phyloP scores from a whole-genome alignment of 2,329 filamentous ascomycete species.

The Trichoderma lentiforme region DNA sequence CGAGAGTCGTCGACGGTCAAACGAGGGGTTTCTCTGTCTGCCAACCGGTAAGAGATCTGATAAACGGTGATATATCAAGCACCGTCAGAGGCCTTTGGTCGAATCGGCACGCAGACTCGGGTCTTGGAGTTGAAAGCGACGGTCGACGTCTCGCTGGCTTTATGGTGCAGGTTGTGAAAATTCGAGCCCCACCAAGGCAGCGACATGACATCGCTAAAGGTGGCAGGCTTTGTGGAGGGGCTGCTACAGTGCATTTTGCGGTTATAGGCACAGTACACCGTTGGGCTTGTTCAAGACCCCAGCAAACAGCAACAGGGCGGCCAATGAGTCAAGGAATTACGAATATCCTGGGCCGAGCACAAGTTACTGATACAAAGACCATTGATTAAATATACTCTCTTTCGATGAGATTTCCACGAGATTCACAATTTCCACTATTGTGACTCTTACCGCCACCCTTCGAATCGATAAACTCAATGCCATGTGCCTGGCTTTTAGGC shows the following conservation, averaged over 20 bases:
- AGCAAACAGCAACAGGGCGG: neutral
- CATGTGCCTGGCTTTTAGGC: neutral
- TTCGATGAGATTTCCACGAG: neutral
- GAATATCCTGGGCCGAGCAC: neutral
- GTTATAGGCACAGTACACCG: neutral
- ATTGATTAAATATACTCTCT: neutral
- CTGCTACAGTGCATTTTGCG: slow-evolving; percentile 15
- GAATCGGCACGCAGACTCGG: slow-evolving; percentile 9
- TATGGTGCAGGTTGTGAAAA: slow-evolving; percentile 37
- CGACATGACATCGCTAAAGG: slow-evolving; percentile 30
- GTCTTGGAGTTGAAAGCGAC: slow-evolving; percentile 16
- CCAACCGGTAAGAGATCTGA: neutral
- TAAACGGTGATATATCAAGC: neutral
- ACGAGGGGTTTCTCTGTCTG: neutral
- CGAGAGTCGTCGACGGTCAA: neutral
- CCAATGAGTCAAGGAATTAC: neutral
- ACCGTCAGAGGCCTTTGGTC: neutral
- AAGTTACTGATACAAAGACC: neutral
- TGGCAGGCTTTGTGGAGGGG: slow-evolving; percentile 26
- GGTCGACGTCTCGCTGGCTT: slow-evolving; percentile 19
- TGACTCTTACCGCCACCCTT: neutral
- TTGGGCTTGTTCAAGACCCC: neutral
- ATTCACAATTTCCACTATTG: neutral
- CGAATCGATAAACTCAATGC: neutral
- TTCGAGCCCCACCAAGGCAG: slow-evolving; percentile 39